Percentiles rank a stretch among this genome's conserved stretches.
Conservation (phyloP, 805 yeast genomes). For the Candida vartiovaarae region DNA sequence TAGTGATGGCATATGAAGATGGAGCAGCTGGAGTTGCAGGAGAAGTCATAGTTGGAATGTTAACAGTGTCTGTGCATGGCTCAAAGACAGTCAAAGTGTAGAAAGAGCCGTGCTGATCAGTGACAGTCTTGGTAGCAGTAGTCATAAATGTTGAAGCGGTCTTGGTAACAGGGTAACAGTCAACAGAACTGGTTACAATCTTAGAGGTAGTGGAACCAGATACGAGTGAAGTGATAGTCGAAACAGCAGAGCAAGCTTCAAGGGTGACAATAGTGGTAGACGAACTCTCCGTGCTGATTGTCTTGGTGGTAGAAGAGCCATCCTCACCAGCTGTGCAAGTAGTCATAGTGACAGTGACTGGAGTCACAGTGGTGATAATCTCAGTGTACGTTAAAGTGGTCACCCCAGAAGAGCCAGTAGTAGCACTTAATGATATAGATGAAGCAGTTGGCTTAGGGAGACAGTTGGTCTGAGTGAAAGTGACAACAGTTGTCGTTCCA, state of each 20-base stretch:
- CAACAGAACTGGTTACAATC: neutral
- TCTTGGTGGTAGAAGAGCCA: no score
- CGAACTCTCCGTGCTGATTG: no score
- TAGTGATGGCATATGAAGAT: neutral
- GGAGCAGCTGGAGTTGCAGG: neutral
- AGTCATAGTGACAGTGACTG: neutral
- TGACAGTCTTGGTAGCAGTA: constrained; percentile 3
- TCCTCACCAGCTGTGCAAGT: neutral
- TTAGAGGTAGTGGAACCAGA: neutral
- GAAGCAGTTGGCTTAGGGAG: neutral
- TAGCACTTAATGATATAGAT: neutral
- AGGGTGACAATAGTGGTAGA: neutral
- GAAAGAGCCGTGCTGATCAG: constrained; percentile 4
- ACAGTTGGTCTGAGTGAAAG: constrained; percentile 17
- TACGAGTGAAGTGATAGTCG: neutral
- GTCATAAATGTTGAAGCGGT: neutral
- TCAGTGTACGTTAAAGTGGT: neutral
- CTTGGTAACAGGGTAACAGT: no score
- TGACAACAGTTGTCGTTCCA: constrained; percentile 8
- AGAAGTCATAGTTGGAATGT: neutral
- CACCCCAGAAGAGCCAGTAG: constrained; percentile 5
- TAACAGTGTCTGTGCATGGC: neutral
- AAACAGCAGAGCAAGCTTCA: neutral
- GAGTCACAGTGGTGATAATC: constrained; percentile 1
- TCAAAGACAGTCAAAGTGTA: constrained; percentile 6